Evolutionary conservation across 495 filamentous ascomycete genomes (phyloP).

Genomic region (Lasiosphaeria hispida): DNA sequence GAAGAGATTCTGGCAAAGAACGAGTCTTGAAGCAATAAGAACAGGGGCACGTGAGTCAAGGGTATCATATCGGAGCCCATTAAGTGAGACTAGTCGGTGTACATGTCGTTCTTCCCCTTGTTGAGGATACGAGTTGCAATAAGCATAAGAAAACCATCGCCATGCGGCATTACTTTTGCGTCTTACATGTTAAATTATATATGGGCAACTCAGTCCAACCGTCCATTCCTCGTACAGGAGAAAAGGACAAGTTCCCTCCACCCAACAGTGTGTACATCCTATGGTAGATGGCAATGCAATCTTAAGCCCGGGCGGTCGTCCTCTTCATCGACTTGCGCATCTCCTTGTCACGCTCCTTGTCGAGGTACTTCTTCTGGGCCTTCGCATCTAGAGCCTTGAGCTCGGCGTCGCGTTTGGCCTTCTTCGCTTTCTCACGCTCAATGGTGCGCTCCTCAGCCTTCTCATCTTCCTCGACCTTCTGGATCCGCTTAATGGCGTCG

Average conservation of each 20-base stretch:
- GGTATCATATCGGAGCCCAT: not conserved
- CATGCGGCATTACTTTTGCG: not conserved
- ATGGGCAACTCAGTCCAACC: not conserved
- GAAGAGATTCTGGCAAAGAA: slow-evolving; percentile 39
- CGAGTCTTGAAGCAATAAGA: not conserved
- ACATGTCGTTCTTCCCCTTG: not conserved
- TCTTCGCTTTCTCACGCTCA: slow-evolving; percentile 81
- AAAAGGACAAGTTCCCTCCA: not conserved
- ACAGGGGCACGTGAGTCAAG: not conserved
- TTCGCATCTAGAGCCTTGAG: slow-evolving; percentile 83
- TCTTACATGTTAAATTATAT: not conserved
- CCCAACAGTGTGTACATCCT: too few relatives aligned
- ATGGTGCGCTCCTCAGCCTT: slow-evolving; percentile 83
- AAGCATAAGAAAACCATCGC: too few relatives aligned
- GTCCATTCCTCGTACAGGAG: not conserved
- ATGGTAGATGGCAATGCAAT: too few relatives aligned
- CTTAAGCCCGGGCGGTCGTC: slow-evolving; percentile 53
- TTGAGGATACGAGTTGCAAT: too few relatives aligned
- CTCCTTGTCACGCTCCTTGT: slow-evolving; percentile 85
- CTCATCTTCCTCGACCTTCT: slow-evolving; percentile 81
- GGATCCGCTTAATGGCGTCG: slow-evolving; percentile 74
- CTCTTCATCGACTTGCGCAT: slow-evolving; percentile 70
- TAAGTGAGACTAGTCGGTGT: not conserved
- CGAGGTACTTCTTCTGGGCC: slow-evolving; percentile 92
- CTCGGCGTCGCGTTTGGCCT: slow-evolving; percentile 84